These are phyloP conservation scores for Polyporus arcularius DNA, from an alignment of 768 basidiomycete species.

Conservation along the genomic window DNA sequence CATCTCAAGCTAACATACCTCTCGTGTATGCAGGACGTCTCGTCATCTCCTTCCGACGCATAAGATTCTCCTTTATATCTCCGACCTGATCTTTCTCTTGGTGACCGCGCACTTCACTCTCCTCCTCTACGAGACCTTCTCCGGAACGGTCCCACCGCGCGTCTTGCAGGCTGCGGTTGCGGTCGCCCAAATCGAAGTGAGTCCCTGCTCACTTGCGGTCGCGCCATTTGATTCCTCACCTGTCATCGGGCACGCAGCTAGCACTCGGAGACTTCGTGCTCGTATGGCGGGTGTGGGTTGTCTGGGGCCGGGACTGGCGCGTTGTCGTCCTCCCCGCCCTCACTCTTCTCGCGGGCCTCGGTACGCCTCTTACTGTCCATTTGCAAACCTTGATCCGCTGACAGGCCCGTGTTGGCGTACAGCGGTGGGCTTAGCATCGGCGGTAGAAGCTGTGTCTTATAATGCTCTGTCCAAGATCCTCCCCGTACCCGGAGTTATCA, in stretches of 20 bases:
- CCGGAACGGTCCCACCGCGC: background rate
- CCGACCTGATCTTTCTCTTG: constrained; percentile 5
- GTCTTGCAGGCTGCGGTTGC: constrained; percentile 4
- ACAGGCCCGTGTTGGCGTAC: background rate
- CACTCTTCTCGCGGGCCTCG: background rate
- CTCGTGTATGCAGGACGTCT: background rate
- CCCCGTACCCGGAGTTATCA: constrained; percentile 3
- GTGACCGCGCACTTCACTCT: constrained; percentile 2
- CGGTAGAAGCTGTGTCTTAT: background rate
- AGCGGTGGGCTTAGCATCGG: constrained; percentile 6
- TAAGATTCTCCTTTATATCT: background rate
- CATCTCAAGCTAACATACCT: background rate
- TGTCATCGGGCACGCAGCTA: background rate
- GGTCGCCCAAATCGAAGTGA: constrained; percentile 2
- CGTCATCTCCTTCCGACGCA: constrained; percentile 2
- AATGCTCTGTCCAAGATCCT: constrained; percentile 4
- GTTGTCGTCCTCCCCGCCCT: background rate
- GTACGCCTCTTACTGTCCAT: background rate
- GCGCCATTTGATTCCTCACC: background rate
- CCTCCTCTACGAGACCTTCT: background rate
- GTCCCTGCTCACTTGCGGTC: background rate
- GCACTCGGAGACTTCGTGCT: constrained; percentile 2
- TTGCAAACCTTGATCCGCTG: too few species aligned
- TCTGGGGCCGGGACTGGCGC: background rate
- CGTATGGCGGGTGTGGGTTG: constrained; percentile 14